These are phyloP conservation scores for Quercus dentata DNA, from an alignment of 306 rosid species.

Conservation along the genomic window DNA sequence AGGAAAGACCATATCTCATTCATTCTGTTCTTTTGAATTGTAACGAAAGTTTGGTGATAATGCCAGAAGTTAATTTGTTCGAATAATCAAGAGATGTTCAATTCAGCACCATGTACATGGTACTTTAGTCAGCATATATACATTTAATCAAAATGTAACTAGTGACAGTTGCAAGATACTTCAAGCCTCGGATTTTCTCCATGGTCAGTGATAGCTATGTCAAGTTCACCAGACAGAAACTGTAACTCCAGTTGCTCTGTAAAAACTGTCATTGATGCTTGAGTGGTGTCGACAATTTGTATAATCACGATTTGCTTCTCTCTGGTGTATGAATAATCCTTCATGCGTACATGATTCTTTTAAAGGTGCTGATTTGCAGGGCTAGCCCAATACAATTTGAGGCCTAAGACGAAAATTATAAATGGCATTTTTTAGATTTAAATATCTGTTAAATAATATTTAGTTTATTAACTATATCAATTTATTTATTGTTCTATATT, in stretches of 20 bases:
- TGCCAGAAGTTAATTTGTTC: background rate
- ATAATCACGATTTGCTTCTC: too few species aligned
- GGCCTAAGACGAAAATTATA: too few species aligned
- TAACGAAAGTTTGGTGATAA: background rate
- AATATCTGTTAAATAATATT: too few species aligned
- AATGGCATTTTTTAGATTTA: too few species aligned
- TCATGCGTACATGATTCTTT: too few species aligned
- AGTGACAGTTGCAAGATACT: constrained; percentile 12
- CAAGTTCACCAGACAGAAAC: constrained; percentile 37
- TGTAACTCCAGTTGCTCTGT: constrained; percentile 33
- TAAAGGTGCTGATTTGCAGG: background rate
- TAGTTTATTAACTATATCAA: too few species aligned
- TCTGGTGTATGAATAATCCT: too few species aligned
- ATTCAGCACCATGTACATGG: background rate
- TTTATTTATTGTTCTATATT: too few species aligned
- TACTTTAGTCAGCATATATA: background rate
- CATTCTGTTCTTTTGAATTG: background rate
- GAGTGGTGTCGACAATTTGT: too few species aligned
- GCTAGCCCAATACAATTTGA: too few species aligned
- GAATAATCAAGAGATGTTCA: background rate
- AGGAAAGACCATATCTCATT: background rate
- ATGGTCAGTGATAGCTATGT: constrained; percentile 31
- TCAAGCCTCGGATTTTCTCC: constrained; percentile 39
- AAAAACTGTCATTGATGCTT: constrained; percentile 7
- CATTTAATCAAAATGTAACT: background rate